A percentile compares a stretch with the other conserved stretches of the same genome.
phyloP scores from a whole-genome alignment of 23 red algal genomes.

The Agarophyton chilense region DNA sequence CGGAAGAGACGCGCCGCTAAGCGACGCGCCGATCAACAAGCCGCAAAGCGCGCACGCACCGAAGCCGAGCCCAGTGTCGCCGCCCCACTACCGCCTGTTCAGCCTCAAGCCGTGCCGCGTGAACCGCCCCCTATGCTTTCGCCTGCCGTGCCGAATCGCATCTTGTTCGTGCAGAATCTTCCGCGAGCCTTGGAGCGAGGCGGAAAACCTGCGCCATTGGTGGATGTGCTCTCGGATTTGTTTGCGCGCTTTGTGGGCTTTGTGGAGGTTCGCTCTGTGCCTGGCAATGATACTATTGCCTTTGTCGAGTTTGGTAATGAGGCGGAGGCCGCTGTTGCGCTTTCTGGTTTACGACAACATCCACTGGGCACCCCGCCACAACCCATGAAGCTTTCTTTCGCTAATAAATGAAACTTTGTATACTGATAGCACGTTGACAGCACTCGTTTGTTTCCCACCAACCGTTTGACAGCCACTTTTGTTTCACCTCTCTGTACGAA shows the following conservation, averaged over 20 bases:
- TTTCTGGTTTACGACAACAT: slow-evolving; percentile 66
- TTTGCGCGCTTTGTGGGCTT: slow-evolving; percentile 74
- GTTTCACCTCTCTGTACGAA: too few relatives aligned
- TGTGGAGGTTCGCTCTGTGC: slow-evolving; percentile 64
- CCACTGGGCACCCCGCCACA: slow-evolving; percentile 39
- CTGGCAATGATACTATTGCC: slow-evolving; percentile 65
- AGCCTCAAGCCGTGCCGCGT: neutral
- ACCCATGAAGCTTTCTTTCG: slow-evolving; percentile 34
- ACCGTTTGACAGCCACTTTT: too few relatives aligned
- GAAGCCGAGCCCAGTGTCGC: neutral
- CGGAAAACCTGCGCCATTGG: neutral
- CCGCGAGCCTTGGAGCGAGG: neutral
- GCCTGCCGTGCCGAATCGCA: slow-evolving; percentile 58
- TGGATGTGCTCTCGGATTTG: slow-evolving; percentile 43
- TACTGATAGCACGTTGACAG: too few relatives aligned
- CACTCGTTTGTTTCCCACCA: too few relatives aligned
- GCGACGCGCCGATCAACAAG: slow-evolving; percentile 14
- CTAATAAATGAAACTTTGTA: slow-evolving; percentile 31
- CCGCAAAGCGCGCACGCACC: neutral
- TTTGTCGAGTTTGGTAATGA: slow-evolving; percentile 84
- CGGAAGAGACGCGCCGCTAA: slow-evolving; percentile 21
- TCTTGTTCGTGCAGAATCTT: slow-evolving; percentile 68
- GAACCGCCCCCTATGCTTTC: neutral
- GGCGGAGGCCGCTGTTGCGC: slow-evolving; percentile 71
- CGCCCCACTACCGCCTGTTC: neutral